Conservation (phyloP, 164 flowering plant species). For the Macadamia tetraphylla region DNA sequence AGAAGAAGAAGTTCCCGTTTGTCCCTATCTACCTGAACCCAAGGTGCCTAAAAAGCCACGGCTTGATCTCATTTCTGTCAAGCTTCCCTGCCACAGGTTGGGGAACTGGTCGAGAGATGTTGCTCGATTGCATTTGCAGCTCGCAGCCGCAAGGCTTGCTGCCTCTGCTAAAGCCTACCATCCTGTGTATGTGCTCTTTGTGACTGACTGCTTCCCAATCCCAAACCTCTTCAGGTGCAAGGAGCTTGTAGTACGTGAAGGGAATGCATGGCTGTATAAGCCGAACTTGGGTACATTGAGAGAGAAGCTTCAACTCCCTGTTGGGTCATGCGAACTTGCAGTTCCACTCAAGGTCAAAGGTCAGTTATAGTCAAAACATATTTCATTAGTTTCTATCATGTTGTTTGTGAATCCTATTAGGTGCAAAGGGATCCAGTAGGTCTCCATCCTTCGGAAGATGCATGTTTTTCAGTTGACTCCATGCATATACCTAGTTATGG, state of each 20-base stretch:
- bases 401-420: neutral
- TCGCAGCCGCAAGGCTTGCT: constrained; percentile 54
- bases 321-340: constrained; percentile 59
- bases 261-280: constrained; percentile 42
- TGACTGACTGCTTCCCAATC: constrained; percentile 49
- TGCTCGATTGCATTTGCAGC: constrained; percentile 57
- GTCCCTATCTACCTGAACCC: constrained; percentile 37
- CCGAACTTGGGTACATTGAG: constrained; percentile 32
- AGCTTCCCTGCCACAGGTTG: constrained; percentile 44
- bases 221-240: constrained; percentile 61
- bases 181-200: constrained; percentile 36
- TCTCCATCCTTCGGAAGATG: neutral
- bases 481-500: neutral
- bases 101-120: constrained; percentile 56
- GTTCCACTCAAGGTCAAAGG: constrained; percentile 42
- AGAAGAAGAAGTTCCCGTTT: constrained; percentile 44
- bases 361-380: constrained; percentile 13
- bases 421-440: neutral
- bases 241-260: constrained; percentile 39
- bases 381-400: neutral
- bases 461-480: neutral
- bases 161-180: constrained; percentile 27
- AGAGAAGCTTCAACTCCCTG: constrained; percentile 49
- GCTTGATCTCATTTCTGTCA: constrained; percentile 48
- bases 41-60: constrained; percentile 20